Conservation (phyloP, 768 basidiomycete species). For the Lactarius psammicola region DNA sequence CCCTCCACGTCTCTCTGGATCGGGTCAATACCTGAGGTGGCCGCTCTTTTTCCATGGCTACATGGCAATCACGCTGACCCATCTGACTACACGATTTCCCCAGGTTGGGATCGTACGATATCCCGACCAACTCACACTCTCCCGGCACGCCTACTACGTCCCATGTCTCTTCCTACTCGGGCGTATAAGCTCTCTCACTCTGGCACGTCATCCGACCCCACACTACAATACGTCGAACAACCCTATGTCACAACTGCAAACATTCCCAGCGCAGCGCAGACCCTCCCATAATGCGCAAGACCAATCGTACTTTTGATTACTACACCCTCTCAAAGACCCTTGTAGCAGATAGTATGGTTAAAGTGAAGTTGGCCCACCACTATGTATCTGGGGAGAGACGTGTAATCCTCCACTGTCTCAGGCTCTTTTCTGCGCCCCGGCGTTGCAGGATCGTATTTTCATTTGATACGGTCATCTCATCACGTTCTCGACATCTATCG, state of each 20-base stretch:
- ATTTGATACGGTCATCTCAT: too few species aligned
- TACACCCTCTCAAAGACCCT: slow-evolving; percentile 96
- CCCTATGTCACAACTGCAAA: slow-evolving; percentile 19
- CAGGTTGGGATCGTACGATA: slow-evolving; percentile 34
- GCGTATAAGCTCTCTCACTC: slow-evolving; percentile 38
- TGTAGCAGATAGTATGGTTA: slow-evolving; percentile 98
- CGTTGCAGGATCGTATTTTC: too few species aligned
- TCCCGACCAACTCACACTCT: slow-evolving; percentile 37
- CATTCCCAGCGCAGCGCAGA: slow-evolving; percentile 29
- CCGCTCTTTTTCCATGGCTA: too few species aligned
- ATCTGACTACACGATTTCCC: too few species aligned
- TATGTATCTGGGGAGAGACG: slow-evolving; percentile 87
- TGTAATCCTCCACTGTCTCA: slow-evolving; percentile 33
- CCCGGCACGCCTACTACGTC: slow-evolving; percentile 36
- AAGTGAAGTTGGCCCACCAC: slow-evolving; percentile 94
- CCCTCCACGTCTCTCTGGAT: too few species aligned
- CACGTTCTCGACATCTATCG: too few species aligned
- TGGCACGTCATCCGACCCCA: slow-evolving; percentile 32
- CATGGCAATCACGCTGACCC: too few species aligned
- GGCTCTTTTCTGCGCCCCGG: slow-evolving; percentile 66
- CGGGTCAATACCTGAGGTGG: too few species aligned
- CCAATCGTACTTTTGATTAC: slow-evolving; percentile 75
- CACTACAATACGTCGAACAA: slow-evolving; percentile 31
- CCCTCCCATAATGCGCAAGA: slow-evolving; percentile 33
- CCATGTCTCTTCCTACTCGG: slow-evolving; percentile 76